phyloP scores from a whole-genome alignment of 2,329 filamentous ascomycete genomes.

The Acrocalymma vagum region DNA sequence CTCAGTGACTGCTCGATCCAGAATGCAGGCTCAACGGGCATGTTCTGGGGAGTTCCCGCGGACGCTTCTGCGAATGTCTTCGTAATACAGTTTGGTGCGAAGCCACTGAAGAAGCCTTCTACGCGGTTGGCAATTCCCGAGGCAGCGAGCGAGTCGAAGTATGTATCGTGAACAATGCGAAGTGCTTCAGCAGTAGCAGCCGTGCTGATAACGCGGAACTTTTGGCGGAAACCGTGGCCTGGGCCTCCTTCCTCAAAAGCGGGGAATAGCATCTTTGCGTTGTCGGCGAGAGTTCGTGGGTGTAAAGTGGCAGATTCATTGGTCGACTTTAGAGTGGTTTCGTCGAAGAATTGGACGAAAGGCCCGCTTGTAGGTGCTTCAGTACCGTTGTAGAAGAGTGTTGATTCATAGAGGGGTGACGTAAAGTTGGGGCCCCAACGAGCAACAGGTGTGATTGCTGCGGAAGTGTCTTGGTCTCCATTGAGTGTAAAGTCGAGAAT shows the following conservation, averaged over 20 bases:
- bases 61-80: slow-evolving; percentile 15
- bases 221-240: slow-evolving; percentile 21
- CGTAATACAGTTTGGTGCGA: slow-evolving; percentile 26
- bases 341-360: slow-evolving; percentile 16
- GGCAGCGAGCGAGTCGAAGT: slow-evolving; percentile 10
- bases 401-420: slow-evolving; percentile 21
- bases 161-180: slow-evolving; percentile 26
- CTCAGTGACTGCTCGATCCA: slow-evolving; percentile 27
- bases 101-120: slow-evolving; percentile 20
- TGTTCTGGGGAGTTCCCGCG: slow-evolving; percentile 14
- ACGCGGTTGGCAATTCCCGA: slow-evolving; percentile 17
- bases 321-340: slow-evolving; percentile 12
- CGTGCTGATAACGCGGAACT: slow-evolving; percentile 23
- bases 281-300: slow-evolving; percentile 19
- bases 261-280: slow-evolving; percentile 9
- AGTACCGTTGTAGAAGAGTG: slow-evolving; percentile 27
- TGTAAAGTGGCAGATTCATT: slow-evolving; percentile 17
- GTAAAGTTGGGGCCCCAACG: slow-evolving; percentile 21
- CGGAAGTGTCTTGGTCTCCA: slow-evolving; percentile 19
- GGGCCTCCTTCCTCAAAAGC: slow-evolving; percentile 20
- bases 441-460: slow-evolving; percentile 24
- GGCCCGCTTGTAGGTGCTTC: slow-evolving; percentile 18
- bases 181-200: slow-evolving; percentile 17
- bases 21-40: slow-evolving; percentile 17
- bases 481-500: slow-evolving; percentile 21